phyloP scores from a whole-genome alignment of 768 basidiomycete species.

The Russula lepida region DNA sequence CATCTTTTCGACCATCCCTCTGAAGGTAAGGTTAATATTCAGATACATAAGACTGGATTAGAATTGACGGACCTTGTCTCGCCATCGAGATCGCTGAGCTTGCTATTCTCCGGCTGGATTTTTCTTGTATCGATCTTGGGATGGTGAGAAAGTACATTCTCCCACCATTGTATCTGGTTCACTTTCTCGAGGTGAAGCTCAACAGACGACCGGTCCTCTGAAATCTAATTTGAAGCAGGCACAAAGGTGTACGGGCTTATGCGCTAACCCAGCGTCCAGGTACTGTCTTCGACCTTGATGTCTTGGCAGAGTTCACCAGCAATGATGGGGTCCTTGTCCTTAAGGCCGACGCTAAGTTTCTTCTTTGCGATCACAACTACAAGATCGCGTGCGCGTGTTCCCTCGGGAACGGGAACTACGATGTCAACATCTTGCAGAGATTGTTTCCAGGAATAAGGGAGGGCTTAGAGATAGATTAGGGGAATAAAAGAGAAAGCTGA shows the following conservation, averaged over 20 bases:
- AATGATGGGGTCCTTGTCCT: constrained; percentile 78
- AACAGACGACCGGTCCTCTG: constrained; percentile 72
- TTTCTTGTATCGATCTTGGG: constrained; percentile 96
- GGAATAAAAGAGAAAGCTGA: constrained; percentile 20
- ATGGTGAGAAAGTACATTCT: constrained; percentile 89
- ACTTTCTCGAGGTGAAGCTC: constrained; percentile 79
- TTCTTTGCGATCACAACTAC: constrained; percentile 69
- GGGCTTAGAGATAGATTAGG: constrained; percentile 36
- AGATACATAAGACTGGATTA: not conserved
- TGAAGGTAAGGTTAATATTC: constrained; percentile 25
- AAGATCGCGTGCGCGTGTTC: constrained; percentile 76
- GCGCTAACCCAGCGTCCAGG: constrained; percentile 83
- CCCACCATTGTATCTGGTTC: constrained; percentile 93
- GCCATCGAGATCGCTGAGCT: constrained; percentile 90
- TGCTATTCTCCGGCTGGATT: constrained; percentile 92
- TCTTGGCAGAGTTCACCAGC: constrained; percentile 89
- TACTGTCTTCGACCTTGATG: constrained; percentile 93
- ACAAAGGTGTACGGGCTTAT: constrained; percentile 13
- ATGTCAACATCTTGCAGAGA: constrained; percentile 83
- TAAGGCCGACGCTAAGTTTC: constrained; percentile 74
- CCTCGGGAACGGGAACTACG: constrained; percentile 74
- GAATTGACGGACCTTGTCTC: constrained; percentile 64
- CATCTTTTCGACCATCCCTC: constrained; percentile 99
- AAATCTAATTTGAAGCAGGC: not conserved
- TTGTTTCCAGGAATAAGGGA: constrained; percentile 91